Percentiles rank a stretch among this genome's conserved stretches.
These are phyloP conservation scores for Kluyveromyces wickerhamii DNA, from an alignment of 805 yeast genomes.

Conservation along the genomic window DNA sequence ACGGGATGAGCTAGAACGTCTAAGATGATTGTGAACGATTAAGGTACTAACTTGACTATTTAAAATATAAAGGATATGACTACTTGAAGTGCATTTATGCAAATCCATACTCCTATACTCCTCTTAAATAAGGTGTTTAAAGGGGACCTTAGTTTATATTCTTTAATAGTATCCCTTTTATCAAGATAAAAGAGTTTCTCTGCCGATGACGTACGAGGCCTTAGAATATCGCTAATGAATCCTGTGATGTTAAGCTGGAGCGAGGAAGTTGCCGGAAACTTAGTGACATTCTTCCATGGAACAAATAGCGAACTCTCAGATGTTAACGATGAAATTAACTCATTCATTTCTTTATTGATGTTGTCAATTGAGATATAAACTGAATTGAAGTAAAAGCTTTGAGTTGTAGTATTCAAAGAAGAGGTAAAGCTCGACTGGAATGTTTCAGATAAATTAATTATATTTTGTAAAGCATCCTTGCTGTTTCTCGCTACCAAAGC, in stretches of 20 bases:
- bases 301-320: background rate
- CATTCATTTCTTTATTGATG: background rate
- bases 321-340: background rate
- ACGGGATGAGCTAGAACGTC: constrained; percentile 4
- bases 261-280: background rate
- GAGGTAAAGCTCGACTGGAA: background rate
- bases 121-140: background rate
- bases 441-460: background rate
- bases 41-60: background rate
- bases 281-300: constrained; percentile 1
- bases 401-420: background rate
- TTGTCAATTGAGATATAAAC: background rate
- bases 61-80: background rate
- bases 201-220: background rate
- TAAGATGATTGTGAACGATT: constrained; percentile 1
- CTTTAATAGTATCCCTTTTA: background rate
- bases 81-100: background rate
- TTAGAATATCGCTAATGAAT: background rate
- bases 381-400: background rate
- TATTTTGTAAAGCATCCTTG: background rate
- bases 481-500: background rate
- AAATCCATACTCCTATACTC: background rate
- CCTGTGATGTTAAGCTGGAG: background rate
- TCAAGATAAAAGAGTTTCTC: background rate
- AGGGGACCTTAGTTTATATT: background rate